Evolutionary conservation across 192 early-diverging fungal genomes (phyloP).

Genomic region (Podila verticillata): DNA sequence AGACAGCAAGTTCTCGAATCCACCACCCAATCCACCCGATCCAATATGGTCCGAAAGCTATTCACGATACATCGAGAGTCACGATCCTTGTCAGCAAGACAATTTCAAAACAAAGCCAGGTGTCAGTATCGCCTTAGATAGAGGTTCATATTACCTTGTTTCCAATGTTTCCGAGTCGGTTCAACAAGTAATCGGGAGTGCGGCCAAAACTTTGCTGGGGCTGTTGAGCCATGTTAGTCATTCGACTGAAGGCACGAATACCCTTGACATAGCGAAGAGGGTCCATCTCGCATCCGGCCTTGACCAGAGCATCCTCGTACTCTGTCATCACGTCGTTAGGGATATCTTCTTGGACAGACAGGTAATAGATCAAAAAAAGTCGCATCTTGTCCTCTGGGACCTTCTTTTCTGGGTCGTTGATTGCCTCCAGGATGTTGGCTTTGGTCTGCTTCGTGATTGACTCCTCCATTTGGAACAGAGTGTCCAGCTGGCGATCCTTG

Average conservation of each 20-base stretch:
- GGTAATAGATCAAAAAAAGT: conserved; percentile 88
- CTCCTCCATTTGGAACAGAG: conserved; percentile 95
- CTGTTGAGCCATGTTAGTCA: conserved; percentile 64
- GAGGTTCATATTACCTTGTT: conserved; percentile 62
- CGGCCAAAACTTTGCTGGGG: conserved; percentile 58
- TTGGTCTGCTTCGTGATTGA: conserved; percentile 84
- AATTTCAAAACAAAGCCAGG: not conserved
- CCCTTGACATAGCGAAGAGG: conserved; percentile 87
- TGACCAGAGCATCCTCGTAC: conserved; percentile 81
- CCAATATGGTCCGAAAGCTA: conserved; percentile 77
- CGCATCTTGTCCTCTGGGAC: conserved; percentile 89
- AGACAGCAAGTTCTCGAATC: conserved; percentile 78
- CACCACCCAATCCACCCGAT: conserved; percentile 74
- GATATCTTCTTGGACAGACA: conserved; percentile 75
- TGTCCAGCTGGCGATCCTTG: conserved; percentile 93
- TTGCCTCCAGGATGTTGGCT: conserved; percentile 78
- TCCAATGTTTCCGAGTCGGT: conserved; percentile 76
- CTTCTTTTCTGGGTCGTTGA: conserved; percentile 86
- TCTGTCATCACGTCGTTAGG: conserved; percentile 86
- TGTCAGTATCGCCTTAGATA: too few relatives aligned
- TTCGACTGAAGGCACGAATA: conserved; percentile 67
- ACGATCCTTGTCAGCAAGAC: not conserved
- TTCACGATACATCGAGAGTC: not conserved
- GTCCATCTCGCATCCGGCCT: conserved; percentile 78
- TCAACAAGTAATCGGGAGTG: conserved; percentile 58